These are phyloP conservation scores for Amanita fuliginea DNA, from an alignment of 768 basidiomycete species.

Conservation along the genomic window DNA sequence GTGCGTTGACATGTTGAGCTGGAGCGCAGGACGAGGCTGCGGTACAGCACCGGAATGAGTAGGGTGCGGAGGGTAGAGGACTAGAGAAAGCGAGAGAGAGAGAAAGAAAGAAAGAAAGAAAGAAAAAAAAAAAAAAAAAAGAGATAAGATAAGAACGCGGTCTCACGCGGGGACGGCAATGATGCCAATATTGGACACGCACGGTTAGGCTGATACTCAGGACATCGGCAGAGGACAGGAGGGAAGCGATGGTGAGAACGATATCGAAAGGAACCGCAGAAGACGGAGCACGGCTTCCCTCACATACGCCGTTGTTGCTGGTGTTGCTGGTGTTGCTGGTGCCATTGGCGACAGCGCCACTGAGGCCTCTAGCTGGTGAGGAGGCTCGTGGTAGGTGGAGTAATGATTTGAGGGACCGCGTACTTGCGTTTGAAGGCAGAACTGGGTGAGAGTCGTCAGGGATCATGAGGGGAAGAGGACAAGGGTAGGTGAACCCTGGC, in stretches of 20 bases:
- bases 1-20: conserved; percentile 25
- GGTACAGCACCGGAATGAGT: conserved; percentile 30
- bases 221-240: conserved; percentile 25
- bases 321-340: not conserved
- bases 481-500: too few relatives aligned
- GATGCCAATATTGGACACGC: conserved; percentile 7
- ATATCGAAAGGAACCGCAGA: conserved; percentile 25
- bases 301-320: too few relatives aligned
- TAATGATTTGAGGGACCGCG: conserved; percentile 22
- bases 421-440: too few relatives aligned
- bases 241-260: conserved; percentile 25
- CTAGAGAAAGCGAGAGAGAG: conserved; percentile 10
- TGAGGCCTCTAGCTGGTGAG: conserved; percentile 7
- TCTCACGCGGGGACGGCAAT: not conserved
- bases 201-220: conserved; percentile 31
- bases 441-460: too few relatives aligned
- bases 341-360: not conserved
- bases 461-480: too few relatives aligned
- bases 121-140: not conserved
- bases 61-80: conserved; percentile 19
- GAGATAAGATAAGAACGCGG: conserved; percentile 2
- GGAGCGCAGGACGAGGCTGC: conserved; percentile 32
- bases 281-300: not conserved
- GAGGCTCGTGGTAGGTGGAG: conserved; percentile 22
- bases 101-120: not conserved